These are phyloP conservation scores for Hypericum perforatum DNA, from an alignment of 345 rosid species.

Conservation along the genomic window DNA sequence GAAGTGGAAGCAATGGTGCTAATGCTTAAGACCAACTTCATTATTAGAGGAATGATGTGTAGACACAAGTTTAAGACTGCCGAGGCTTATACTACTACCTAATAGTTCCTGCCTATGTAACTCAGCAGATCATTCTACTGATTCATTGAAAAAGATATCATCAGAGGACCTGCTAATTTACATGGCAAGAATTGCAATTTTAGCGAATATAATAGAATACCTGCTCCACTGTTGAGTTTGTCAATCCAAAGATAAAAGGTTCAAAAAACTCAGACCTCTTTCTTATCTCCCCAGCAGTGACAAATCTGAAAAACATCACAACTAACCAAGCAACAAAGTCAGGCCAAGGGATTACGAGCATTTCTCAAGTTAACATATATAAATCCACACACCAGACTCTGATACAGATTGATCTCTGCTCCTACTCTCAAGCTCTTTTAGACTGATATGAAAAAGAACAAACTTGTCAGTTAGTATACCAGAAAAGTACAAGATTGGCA, in stretches of 20 bases:
- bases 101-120: too few species aligned
- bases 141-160: too few species aligned
- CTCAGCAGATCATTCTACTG: too few species aligned
- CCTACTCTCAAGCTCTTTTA: conserved; percentile 64
- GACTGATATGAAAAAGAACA: conserved; percentile 36
- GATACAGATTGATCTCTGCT: conserved; percentile 87
- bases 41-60: too few species aligned
- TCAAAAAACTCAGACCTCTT: conserved; percentile 80
- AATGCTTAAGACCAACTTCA: not conserved
- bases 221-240: conserved; percentile 89
- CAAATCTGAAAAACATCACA: conserved; percentile 99
- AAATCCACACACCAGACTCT: conserved; percentile 62
- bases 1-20: not conserved
- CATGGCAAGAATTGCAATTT: too few species aligned
- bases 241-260: conserved; percentile 78
- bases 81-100: too few species aligned
- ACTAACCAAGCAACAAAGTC: conserved; percentile 53
- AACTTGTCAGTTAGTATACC: conserved; percentile 10
- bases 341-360: conserved; percentile 15
- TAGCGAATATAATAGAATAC: conserved; percentile 16
- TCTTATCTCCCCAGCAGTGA: conserved; percentile 87
- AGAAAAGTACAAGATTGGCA: conserved; percentile 7
- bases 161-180: too few species aligned
- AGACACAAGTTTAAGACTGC: too few species aligned
- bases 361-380: conserved; percentile 8